phyloP scores from a whole-genome alignment of 148 eudicot genomes.

The Vaccinium macrocarpon region DNA sequence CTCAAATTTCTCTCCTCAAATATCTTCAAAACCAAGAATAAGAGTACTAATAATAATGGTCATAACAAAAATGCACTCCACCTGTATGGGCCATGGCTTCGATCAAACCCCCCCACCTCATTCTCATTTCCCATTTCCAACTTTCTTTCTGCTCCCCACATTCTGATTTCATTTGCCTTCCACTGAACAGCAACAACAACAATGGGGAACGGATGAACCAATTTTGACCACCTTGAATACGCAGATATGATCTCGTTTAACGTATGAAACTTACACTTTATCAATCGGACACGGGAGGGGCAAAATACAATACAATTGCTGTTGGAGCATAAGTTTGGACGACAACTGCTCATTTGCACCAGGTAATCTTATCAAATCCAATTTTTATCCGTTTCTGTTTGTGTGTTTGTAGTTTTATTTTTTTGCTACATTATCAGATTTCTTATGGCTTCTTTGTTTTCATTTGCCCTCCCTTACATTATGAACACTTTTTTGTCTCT shows the following conservation, averaged over 20 bases:
- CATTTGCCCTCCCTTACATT: neutral
- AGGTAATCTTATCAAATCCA: neutral
- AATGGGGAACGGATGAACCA: neutral
- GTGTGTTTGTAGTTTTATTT: neutral
- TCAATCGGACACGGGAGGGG: neutral
- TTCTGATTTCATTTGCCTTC: neutral
- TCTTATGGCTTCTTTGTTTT: neutral
- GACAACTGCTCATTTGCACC: neutral
- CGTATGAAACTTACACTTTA: neutral
- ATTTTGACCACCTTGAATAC: neutral
- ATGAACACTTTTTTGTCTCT: neutral
- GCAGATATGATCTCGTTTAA: neutral
- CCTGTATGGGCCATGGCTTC: neutral
- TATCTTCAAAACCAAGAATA: constrained; percentile 12
- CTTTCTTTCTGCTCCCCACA: neutral
- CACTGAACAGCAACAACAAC: neutral
- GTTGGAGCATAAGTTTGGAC: neutral
- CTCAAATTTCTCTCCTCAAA: constrained; percentile 17
- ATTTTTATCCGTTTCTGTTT: neutral
- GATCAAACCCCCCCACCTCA: neutral
- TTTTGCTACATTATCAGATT: neutral
- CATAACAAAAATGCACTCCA: neutral
- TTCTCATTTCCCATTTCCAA: neutral
- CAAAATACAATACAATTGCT: neutral
- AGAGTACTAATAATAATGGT: neutral